A percentile compares a stretch with the other conserved stretches of the same genome.
These are phyloP conservation scores for Penicillium sp. DNA, from an alignment of 2,329 filamentous ascomycete genomes.

Conservation along the genomic window DNA sequence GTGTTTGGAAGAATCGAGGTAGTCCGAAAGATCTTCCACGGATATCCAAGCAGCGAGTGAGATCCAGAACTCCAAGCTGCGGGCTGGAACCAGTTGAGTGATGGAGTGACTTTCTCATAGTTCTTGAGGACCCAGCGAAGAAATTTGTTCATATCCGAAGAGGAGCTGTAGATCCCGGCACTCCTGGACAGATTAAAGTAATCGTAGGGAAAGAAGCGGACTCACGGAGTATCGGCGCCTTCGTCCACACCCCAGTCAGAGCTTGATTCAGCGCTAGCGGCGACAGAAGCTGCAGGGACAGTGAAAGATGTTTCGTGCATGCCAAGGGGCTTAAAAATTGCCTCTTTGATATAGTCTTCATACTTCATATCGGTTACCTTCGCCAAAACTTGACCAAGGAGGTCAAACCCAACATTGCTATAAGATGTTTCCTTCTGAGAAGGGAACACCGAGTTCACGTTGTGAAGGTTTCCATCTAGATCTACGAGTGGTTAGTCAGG, in stretches of 20 bases:
- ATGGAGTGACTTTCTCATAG: conserved; percentile 42
- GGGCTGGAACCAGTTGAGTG: conserved; percentile 47
- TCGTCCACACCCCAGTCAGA: background rate
- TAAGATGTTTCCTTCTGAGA: conserved; percentile 28
- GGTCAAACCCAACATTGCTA: conserved; percentile 29
- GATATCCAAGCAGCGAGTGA: conserved; percentile 47
- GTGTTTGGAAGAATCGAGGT: conserved; percentile 38
- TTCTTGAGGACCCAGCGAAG: conserved; percentile 45
- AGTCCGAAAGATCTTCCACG: conserved; percentile 50
- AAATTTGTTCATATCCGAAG: conserved; percentile 44
- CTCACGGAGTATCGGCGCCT: background rate
- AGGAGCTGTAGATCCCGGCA: conserved; percentile 46
- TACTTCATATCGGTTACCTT: conserved; percentile 27
- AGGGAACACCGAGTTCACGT: conserved; percentile 15
- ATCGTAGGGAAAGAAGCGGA: background rate
- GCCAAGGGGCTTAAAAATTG: conserved; percentile 19
- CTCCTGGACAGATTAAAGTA: conserved; percentile 12
- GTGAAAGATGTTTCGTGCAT: conserved; percentile 19
- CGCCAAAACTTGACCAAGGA: conserved; percentile 27
- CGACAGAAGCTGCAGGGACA: conserved; percentile 27
- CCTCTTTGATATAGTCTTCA: conserved; percentile 20
- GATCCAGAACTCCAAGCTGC: conserved; percentile 37
- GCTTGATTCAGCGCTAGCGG: background rate
- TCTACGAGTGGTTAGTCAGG: background rate
- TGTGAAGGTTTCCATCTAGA: background rate